phyloP scores from a whole-genome alignment of 352 stramenopile genomes.

The Bremia lactucae region DNA sequence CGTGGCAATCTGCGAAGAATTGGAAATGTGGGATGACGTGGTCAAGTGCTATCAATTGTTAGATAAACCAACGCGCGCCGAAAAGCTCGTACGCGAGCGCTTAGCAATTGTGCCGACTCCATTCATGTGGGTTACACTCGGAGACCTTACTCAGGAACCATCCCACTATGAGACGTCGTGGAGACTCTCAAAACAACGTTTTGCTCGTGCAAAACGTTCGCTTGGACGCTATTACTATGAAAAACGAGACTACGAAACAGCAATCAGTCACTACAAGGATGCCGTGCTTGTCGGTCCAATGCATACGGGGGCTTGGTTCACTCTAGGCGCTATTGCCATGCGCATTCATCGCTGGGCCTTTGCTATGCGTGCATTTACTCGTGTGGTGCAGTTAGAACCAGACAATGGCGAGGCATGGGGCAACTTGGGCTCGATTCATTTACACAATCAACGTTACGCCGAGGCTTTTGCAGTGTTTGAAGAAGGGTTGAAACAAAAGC shows the following conservation, averaged over 20 bases:
- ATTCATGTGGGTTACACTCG: constrained; percentile 90
- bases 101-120: constrained; percentile 81
- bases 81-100: constrained; percentile 83
- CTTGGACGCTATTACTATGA: constrained; percentile 87
- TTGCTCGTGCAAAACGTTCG: constrained; percentile 86
- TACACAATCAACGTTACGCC: constrained; percentile 64
- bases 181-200: constrained; percentile 85
- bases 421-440: constrained; percentile 91
- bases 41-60: constrained; percentile 92
- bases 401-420: constrained; percentile 92
- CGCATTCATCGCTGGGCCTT: constrained; percentile 76
- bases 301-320: constrained; percentile 88
- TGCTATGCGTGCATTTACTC: constrained; percentile 84
- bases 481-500: constrained; percentile 85
- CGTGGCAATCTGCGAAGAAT: constrained; percentile 88
- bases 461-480: constrained; percentile 77
- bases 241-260: constrained; percentile 61
- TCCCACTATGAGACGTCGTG: constrained; percentile 88
- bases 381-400: constrained; percentile 90
- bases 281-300: constrained; percentile 85
- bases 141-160: constrained; percentile 86
- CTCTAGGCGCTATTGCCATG: constrained; percentile 88
- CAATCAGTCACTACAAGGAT: constrained; percentile 75
- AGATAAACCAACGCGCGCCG: constrained; percentile 84
- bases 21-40: constrained; percentile 95